Evolutionary conservation across 2,329 filamentous ascomycete species (phyloP), one percentile per base, ranked within the genome.

Genomic region (Phyllosticta paracitricarpa): DNA sequence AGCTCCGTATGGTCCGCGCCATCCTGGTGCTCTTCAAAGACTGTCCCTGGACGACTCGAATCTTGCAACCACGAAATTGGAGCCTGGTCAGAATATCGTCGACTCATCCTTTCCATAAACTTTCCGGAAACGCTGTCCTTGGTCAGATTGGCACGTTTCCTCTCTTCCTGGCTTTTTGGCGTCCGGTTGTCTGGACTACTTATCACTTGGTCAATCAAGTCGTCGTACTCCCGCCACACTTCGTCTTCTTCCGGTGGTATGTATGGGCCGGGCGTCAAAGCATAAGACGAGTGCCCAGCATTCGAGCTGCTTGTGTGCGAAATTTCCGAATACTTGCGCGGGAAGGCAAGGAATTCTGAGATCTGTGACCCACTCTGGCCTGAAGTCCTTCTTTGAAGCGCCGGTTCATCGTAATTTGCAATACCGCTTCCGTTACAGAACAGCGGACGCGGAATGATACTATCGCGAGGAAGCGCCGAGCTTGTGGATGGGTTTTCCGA

Each of bases 201-300:
- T 17, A 84, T 81, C 10, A 85, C 81, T 62, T 89, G 86, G 58
- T 89, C 89, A 59, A 97, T 82, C 12, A 97, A 77, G 67, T 97
- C 93, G 66, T 97, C 87, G 70, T 95, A 97, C 73, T 96, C 93
- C 58, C 92, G 87, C 93, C 93, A 97, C 1, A 96, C 82, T 70
- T 97, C 93, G 67, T 97, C 93, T 65, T 95, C 89, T 0, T 78
- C 84, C 3, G 87, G 80, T 0, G 84, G 86, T 3, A 85, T 84
- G 54, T 78, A 79, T 1, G 83, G 79, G 2, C 78, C 76, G 0
- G 88, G 88, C 24, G 89, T 78, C 2, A 90, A 75, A 6, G 89
- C 86, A 56, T 77, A 85, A 61, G 82, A 84, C 57, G 81, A 76
- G 14, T 81, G 73, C 0, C 83, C 84, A 5, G 40, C 40, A n/a